Evolutionary conservation across 2,329 filamentous ascomycete genomes (phyloP).

Genomic region (Neofusicoccum parvum): DNA sequence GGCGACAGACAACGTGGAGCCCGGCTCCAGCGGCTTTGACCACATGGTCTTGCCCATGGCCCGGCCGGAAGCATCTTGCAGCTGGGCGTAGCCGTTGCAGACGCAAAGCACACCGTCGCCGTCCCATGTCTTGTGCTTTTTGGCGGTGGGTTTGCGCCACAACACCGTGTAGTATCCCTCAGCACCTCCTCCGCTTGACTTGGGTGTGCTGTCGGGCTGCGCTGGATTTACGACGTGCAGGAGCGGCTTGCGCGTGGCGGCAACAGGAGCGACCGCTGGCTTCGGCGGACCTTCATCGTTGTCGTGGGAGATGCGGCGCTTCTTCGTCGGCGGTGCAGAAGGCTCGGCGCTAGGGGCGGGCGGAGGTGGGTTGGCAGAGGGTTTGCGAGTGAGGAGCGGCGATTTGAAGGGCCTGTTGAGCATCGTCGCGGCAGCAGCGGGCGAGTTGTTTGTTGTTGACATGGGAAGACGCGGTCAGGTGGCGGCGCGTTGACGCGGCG

Average conservation of each 20-base stretch:
- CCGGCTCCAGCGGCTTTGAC: slow-evolving; percentile 59
- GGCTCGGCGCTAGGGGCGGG: slow-evolving; percentile 26
- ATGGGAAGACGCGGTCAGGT: slow-evolving; percentile 9
- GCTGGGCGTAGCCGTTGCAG: slow-evolving; percentile 57
- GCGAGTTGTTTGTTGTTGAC: neutral
- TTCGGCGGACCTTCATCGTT: slow-evolving; percentile 28
- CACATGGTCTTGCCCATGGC: slow-evolving; percentile 63
- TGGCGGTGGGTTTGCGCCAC: slow-evolving; percentile 66
- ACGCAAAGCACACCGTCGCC: slow-evolving; percentile 68
- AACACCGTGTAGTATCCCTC: slow-evolving; percentile 49
- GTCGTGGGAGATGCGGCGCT: slow-evolving; percentile 42
- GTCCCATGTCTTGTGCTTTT: slow-evolving; percentile 79
- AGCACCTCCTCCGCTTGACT: slow-evolving; percentile 23
- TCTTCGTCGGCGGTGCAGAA: slow-evolving; percentile 43
- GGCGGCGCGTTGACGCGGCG: neutral
- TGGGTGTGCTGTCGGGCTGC: slow-evolving; percentile 25
- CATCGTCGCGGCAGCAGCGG: slow-evolving; percentile 16
- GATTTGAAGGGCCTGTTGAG: slow-evolving; percentile 39
- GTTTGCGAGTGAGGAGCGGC: slow-evolving; percentile 33
- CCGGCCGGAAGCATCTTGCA: slow-evolving; percentile 65
- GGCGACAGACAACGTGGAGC: slow-evolving; percentile 62
- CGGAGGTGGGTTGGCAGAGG: slow-evolving; percentile 16
- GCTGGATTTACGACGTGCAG: slow-evolving; percentile 29
- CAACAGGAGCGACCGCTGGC: slow-evolving; percentile 4
- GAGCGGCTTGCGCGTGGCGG: slow-evolving; percentile 33